A percentile compares a stretch with the other conserved stretches of the same genome.
Evolutionary conservation across 2,329 filamentous ascomycete species (phyloP).

Genomic region (Westerdykella sp.): DNA sequence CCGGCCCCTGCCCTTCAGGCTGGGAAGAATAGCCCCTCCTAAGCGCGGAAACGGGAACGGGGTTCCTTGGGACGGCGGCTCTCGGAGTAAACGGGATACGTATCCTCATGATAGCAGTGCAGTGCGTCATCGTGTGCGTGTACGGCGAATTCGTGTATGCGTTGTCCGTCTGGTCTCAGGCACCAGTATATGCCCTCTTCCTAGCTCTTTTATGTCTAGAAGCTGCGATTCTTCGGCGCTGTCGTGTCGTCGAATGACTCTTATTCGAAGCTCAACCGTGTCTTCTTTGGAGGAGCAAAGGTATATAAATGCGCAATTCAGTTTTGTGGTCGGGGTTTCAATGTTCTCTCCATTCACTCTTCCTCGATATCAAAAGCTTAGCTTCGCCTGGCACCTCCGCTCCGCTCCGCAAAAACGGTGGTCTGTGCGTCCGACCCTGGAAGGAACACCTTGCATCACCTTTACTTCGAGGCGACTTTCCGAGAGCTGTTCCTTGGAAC

Average conservation of each 20-base stretch:
- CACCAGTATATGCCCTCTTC: no score
- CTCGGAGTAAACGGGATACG: neutral
- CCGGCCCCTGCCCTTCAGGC: neutral
- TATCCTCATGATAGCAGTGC: no score
- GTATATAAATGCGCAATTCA: no score
- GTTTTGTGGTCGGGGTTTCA: no score
- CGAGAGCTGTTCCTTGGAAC: no score
- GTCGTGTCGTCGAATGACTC: neutral
- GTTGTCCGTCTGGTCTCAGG: no score
- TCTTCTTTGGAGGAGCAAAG: neutral
- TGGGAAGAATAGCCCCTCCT: neutral
- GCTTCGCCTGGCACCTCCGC: neutral
- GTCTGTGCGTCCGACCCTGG: slow-evolving; percentile 17
- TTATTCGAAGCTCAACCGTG: neutral
- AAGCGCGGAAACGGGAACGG: neutral
- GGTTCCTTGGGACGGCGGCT: neutral
- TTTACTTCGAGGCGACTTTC: neutral
- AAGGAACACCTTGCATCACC: slow-evolving; percentile 32
- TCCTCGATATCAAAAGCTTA: neutral
- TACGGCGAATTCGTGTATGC: no score
- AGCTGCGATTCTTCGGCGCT: no score
- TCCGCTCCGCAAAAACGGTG: neutral
- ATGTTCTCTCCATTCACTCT: no score
- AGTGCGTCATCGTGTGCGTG: no score
- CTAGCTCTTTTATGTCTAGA: no score